phyloP scores from a whole-genome alignment of 345 rosid genomes.

The Toxicodendron radicans region DNA sequence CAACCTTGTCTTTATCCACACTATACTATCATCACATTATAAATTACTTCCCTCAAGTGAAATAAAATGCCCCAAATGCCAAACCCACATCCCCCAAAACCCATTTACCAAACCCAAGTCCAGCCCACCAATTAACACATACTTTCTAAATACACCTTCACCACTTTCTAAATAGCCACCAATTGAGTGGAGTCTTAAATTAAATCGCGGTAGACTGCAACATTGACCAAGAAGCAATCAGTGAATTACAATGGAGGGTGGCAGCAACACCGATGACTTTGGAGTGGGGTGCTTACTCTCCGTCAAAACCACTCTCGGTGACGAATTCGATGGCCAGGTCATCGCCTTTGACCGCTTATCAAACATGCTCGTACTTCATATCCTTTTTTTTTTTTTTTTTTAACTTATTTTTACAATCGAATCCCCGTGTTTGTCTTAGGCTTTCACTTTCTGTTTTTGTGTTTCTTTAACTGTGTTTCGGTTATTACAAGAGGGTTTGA shows the following conservation, averaged over 20 bases:
- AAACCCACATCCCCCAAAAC: no score
- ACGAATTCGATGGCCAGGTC: constrained; percentile 88
- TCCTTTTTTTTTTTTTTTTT: constrained; percentile 43
- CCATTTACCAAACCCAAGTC: no score
- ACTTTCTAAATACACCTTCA: no score
- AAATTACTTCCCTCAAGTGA: no score
- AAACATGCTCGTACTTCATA: constrained; percentile 95
- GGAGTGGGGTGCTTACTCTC: constrained; percentile 85
- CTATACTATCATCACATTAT: no score
- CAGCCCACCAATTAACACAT: no score
- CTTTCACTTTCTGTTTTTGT: neutral
- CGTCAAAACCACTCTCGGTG: constrained; percentile 85
- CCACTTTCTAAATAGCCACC: no score
- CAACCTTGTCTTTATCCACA: no score
- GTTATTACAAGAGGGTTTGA: constrained; percentile 65
- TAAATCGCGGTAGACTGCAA: no score
- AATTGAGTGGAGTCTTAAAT: no score
- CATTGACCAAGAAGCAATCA: neutral
- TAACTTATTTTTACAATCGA: neutral
- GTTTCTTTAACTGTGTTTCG: constrained; percentile 41
- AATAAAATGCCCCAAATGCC: no score
- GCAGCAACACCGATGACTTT: constrained; percentile 52
- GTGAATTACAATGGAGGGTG: constrained; percentile 14
- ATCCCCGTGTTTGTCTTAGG: neutral
- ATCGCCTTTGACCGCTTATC: constrained; percentile 84